Evolutionary conservation across 164 flowering plant species (phyloP), one percentile per base, ranked within the genome.

Genomic region (Macadamia integrifolia): DNA sequence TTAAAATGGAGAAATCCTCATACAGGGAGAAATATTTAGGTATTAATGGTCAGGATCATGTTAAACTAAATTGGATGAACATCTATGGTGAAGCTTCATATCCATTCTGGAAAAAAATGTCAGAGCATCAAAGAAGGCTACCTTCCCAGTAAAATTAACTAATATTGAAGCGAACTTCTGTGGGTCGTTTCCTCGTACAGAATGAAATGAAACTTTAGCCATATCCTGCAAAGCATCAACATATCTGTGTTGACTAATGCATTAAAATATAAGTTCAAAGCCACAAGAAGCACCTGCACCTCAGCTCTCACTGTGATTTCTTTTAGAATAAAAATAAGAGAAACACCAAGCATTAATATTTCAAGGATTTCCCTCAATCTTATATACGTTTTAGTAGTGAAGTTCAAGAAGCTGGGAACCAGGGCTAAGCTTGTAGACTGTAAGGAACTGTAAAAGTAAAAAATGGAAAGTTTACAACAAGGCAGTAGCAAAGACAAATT

Each of bases 101-200:
- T 3, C 50, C n/a, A 40, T 40, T 5, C 50, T 6, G 8, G 23
- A 42, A 62, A 1, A 52, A 13, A 43, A 63, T 31, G 52, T 50
- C 55, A 55, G 50, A 58, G 52, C 23, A 63, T 6, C 18, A 18
- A 46, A 71, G 62, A 61, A 32, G 40, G 82, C 75, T 46, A 91
- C 98, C 97, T 91, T 91, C 62, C 88, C 95, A 93, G 87, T 86
- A 73, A 94, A 94, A 80, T 92, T 87, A 42, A 92, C 83, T 56
- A 94, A 66, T 62, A 78, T 76, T 55, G 88, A 79, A 67, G 97
- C 95, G 78, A 91, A 92, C 81, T 82, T 86, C 81, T 81, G 77
- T 14, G 89, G 95, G 74, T 76, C 71, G 71, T 83, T 81, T 70
- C 96, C 98, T 73, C 92, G 80, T 61, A 87, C 87, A 84, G 83